phyloP scores from a whole-genome alignment of 306 rosid genomes.

The Inga oerstediana region DNA sequence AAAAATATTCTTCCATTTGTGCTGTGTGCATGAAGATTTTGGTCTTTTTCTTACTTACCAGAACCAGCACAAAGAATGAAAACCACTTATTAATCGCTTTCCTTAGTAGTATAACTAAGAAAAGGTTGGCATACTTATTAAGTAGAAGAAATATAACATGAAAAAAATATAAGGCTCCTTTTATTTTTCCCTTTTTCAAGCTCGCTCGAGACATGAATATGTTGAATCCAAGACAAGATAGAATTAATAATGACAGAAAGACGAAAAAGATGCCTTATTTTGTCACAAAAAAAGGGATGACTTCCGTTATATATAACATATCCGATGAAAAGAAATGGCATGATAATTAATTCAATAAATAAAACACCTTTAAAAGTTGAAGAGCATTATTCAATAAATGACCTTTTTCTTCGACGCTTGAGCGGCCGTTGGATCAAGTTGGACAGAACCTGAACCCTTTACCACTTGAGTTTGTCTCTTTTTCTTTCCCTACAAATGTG shows the following conservation, averaged over 20 bases:
- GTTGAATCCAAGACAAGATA: background rate
- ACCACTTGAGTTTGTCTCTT: background rate
- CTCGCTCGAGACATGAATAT: background rate
- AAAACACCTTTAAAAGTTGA: background rate
- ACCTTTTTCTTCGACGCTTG: background rate
- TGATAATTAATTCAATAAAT: background rate
- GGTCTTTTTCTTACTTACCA: background rate
- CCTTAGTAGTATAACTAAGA: background rate
- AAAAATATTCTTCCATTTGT: background rate
- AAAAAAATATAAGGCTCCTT: background rate
- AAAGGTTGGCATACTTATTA: background rate
- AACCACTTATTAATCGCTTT: background rate
- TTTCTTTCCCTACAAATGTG: slow-evolving; percentile 4
- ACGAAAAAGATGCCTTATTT: background rate
- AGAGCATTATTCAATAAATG: background rate
- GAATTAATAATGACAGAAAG: background rate
- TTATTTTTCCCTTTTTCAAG: background rate
- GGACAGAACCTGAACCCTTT: slow-evolving; percentile 3
- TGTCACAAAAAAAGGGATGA: background rate
- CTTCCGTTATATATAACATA: background rate
- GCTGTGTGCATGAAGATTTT: background rate
- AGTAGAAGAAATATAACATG: background rate
- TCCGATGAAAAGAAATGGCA: background rate
- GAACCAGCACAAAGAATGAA: background rate
- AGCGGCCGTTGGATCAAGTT: background rate